Conservation (phyloP, 2,329 filamentous ascomycete species). For the Cercospora nicotianae region DNA sequence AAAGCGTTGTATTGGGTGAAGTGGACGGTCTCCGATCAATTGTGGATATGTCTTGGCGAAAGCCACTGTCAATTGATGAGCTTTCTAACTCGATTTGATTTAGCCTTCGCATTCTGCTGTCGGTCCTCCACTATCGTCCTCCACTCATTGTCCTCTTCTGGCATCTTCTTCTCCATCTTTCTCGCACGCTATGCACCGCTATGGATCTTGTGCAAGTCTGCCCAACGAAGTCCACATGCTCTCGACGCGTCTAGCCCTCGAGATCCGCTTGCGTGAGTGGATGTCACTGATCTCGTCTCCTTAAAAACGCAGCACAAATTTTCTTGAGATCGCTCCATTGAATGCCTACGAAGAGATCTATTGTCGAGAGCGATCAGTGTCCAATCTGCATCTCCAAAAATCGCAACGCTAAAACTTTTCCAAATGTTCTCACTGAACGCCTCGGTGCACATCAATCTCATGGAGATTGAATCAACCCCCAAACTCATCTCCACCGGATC, state of each 20-base stretch:
- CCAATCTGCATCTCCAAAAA: neutral
- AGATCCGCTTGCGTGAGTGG: neutral
- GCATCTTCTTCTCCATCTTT: neutral
- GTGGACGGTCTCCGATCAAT: conserved; percentile 2
- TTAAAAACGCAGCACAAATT: neutral
- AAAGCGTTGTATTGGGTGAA: neutral
- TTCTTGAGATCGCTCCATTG: neutral
- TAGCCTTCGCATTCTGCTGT: neutral
- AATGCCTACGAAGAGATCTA: neutral
- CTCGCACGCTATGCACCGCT: neutral
- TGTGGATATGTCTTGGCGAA: neutral
- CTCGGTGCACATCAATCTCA: neutral
- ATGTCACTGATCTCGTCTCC: neutral
- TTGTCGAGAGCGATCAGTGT: neutral
- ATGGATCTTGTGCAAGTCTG: neutral
- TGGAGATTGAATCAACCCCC: neutral
- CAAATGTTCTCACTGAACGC: neutral
- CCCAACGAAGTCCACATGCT: neutral
- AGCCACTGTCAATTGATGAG: neutral
- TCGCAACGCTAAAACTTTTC: neutral
- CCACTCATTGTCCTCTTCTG: neutral
- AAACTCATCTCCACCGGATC: neutral
- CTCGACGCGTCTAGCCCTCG: neutral
- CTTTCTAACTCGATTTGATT: neutral
- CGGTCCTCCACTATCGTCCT: neutral